Evolutionary conservation across 78 protist genomes (phyloP), one percentile per base, ranked within the genome.

Genomic region (Dictyostelium capitatum): DNA sequence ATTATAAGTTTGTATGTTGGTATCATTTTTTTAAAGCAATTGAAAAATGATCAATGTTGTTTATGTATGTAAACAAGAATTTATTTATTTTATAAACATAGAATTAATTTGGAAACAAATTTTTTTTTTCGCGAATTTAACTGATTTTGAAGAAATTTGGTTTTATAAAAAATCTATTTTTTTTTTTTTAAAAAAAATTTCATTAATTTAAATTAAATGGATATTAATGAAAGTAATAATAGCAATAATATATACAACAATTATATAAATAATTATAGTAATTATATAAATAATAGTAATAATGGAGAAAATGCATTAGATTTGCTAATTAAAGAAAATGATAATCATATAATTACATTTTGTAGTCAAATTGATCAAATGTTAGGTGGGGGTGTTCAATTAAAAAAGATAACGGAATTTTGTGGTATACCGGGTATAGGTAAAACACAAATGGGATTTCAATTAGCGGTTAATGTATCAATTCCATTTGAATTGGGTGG

Each of bases 351-450:
- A 41, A 43, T 81, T 19, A 85, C 97, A 10, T 91, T 85, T 51
- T 96, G 96, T 57, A 41, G 23, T 19, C 89, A 65, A 23, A 54
- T 96, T 43, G 97, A 96, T 53, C 30, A 43, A 11, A 95, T 84
- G 48, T 79, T 95, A 10, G 73, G 82, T 25, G 95, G 96, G 14
- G 95, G 95, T 19, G 81, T 84, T 56, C 92, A 89, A 15, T 64
- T 75, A 32, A 80, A 92, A 3, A 53, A 62, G 46, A 14, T 97
- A 10, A 97, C 98, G 11, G 98, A 97, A 89, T 89, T 97, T 43
- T 79, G 96, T 74, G 96, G 98, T 14, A 96, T 89, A 12, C 97
- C 97, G 0, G 98, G 98, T 30, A 50, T 91, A 10, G 98, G 98
- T 8, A 97, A 97, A 43, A 95, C 98, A 0, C 97, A 97, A 46